Percentiles rank a stretch among this genome's conserved stretches.
Conservation (phyloP, 176 grass and related monocot genomes). For the Neostapfia colusana region DNA sequence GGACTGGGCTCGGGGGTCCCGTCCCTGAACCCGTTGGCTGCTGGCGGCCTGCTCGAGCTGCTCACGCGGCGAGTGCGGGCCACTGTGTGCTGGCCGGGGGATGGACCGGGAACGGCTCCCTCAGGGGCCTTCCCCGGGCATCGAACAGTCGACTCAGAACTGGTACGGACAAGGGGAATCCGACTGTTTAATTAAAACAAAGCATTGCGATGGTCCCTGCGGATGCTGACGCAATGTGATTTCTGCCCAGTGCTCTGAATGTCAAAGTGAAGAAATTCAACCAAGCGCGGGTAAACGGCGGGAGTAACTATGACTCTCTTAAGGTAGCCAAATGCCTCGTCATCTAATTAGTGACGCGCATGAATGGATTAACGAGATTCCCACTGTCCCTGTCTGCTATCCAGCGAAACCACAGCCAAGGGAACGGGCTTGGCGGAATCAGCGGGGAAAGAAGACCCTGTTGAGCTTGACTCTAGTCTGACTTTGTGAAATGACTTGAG, state of each 20-base stretch:
- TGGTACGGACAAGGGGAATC: constrained; percentile 70
- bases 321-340: constrained; percentile 75
- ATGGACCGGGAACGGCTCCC: constrained; percentile 20
- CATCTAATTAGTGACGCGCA: constrained; percentile 64
- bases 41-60: not conserved
- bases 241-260: constrained; percentile 80
- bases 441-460: not conserved
- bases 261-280: constrained; percentile 91
- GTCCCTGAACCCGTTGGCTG: constrained; percentile 6
- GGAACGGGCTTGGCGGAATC: constrained; percentile 24
- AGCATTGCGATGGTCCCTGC: constrained; percentile 58
- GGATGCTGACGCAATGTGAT: constrained; percentile 68
- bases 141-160: constrained; percentile 30
- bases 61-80: constrained; percentile 21
- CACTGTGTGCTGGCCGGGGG: not conserved
- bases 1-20: constrained; percentile 58
- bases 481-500: not conserved
- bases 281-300: constrained; percentile 64
- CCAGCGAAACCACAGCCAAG: constrained; percentile 30
- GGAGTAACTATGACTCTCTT: constrained; percentile 95
- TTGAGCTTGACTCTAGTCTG: not conserved
- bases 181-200: constrained; percentile 79
- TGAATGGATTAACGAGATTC: constrained; percentile 71
- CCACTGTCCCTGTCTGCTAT: constrained; percentile 42
- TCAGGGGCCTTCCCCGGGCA: not conserved